phyloP scores from a whole-genome alignment of 1,284 basidiomycete genomes.

The Leccinum angustisporum region DNA sequence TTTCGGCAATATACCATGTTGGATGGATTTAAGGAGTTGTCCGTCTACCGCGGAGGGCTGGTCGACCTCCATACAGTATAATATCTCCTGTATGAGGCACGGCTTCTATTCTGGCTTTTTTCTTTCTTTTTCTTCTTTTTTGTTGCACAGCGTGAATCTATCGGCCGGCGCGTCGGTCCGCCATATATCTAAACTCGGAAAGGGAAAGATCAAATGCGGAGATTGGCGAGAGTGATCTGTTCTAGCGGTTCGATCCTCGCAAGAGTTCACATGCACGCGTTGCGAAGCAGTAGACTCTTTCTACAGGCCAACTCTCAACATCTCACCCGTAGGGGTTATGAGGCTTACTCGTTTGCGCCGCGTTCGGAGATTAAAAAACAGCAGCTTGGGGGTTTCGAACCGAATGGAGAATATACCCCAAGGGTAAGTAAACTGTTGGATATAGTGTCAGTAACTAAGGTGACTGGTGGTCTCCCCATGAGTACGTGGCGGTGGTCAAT shows the following conservation, averaged over 20 bases:
- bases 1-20: neutral
- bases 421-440: neutral
- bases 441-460: neutral
- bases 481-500: neutral
- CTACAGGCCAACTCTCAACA: neutral
- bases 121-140: neutral
- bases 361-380: neutral
- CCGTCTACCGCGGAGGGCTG: neutral
- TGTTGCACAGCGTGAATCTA: neutral
- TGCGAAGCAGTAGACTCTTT: neutral
- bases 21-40: neutral
- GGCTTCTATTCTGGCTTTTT: neutral
- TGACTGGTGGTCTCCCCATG: neutral
- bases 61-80: neutral
- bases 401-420: neutral
- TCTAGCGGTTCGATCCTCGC: neutral
- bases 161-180: neutral
- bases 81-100: neutral
- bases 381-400: neutral
- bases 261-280: neutral
- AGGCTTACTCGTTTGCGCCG: neutral
- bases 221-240: neutral
- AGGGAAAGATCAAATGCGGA: neutral
- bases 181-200: neutral
- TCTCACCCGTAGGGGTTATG: neutral